phyloP scores from a whole-genome alignment of 2,329 filamentous ascomycete genomes.

The Paraconiothyrium brasiliense region DNA sequence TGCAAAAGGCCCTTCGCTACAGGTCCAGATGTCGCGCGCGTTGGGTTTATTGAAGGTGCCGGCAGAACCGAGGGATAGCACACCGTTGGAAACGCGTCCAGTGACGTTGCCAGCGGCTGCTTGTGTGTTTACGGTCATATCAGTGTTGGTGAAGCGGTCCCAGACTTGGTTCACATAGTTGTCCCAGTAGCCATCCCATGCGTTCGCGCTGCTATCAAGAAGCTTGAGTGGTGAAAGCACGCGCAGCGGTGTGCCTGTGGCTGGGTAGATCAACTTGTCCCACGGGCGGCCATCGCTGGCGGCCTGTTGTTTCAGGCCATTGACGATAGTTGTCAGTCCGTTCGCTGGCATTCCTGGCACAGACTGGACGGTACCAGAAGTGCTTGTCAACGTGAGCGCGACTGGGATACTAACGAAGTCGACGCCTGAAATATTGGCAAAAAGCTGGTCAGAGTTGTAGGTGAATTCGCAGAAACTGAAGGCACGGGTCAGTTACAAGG shows the following conservation, averaged over 20 bases:
- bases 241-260: slow-evolving; percentile 49
- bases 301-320: slow-evolving; percentile 65
- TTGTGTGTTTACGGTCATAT: slow-evolving; percentile 72
- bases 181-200: slow-evolving; percentile 63
- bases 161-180: slow-evolving; percentile 63
- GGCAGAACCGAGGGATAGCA: slow-evolving; percentile 54
- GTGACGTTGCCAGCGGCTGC: slow-evolving; percentile 63
- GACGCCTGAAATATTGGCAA: slow-evolving; percentile 72
- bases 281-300: slow-evolving; percentile 65
- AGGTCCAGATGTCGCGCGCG: slow-evolving; percentile 71
- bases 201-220: slow-evolving; percentile 55
- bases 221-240: slow-evolving; percentile 58
- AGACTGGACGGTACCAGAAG: slow-evolving; percentile 50
- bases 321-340: slow-evolving; percentile 66
- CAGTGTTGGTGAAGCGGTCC: slow-evolving; percentile 55
- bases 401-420: slow-evolving; percentile 71
- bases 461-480: slow-evolving; percentile 59
- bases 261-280: slow-evolving; percentile 65
- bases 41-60: slow-evolving; percentile 65
- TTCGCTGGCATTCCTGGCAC: slow-evolving; percentile 67
- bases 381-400: slow-evolving; percentile 56
- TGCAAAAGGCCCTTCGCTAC: slow-evolving; percentile 70
- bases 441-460: slow-evolving; percentile 57
- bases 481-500: neutral
- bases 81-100: slow-evolving; percentile 56